Evolutionary conservation across 2,329 filamentous ascomycete genomes (phyloP).

Genomic region (Curvularia lunata): DNA sequence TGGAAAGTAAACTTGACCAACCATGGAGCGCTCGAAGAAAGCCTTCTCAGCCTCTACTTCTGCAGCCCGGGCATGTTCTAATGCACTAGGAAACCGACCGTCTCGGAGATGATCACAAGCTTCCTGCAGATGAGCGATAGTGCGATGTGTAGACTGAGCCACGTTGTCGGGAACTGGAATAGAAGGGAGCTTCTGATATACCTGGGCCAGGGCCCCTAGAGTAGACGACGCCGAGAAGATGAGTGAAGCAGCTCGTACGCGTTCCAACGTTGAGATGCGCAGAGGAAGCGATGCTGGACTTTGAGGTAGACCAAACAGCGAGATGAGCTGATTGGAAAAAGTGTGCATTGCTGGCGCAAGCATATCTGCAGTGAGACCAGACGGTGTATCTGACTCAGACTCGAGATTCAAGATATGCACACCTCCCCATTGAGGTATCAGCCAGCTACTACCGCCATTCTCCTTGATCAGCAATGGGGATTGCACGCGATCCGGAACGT

Average conservation of each 20-base stretch:
- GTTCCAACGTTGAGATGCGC: slow-evolving; percentile 80
- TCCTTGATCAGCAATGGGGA: slow-evolving; percentile 66
- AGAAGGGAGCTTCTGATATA: slow-evolving; percentile 79
- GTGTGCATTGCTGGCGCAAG: slow-evolving; percentile 83
- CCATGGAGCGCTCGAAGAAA: slow-evolving; percentile 99
- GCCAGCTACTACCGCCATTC: slow-evolving; percentile 75
- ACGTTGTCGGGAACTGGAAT: slow-evolving; percentile 91
- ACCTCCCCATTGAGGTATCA: slow-evolving; percentile 95
- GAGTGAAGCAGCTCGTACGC: slow-evolving; percentile 84
- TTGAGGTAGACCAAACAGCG: slow-evolving; percentile 83
- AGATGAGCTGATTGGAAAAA: slow-evolving; percentile 88
- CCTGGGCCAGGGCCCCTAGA: slow-evolving; percentile 86
- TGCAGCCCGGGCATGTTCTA: slow-evolving; percentile 82
- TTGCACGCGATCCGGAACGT: slow-evolving; percentile 74
- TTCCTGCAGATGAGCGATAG: slow-evolving; percentile 76
- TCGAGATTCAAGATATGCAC: slow-evolving; percentile 72
- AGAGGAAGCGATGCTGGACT: slow-evolving; percentile 80
- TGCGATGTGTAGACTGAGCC: slow-evolving; percentile 80
- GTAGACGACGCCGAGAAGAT: slow-evolving; percentile 90
- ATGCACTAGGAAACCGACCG: slow-evolving; percentile 67
- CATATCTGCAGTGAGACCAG: slow-evolving; percentile 66
- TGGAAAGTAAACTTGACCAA: slow-evolving; percentile 96
- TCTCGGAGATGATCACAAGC: slow-evolving; percentile 74
- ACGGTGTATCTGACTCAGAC: slow-evolving; percentile 38
- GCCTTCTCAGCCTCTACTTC: slow-evolving; percentile 89